Base-by-base conservation (phyloP, 2,329 filamentous ascomycete genomes). In the Aspergillus sp. region DNA sequence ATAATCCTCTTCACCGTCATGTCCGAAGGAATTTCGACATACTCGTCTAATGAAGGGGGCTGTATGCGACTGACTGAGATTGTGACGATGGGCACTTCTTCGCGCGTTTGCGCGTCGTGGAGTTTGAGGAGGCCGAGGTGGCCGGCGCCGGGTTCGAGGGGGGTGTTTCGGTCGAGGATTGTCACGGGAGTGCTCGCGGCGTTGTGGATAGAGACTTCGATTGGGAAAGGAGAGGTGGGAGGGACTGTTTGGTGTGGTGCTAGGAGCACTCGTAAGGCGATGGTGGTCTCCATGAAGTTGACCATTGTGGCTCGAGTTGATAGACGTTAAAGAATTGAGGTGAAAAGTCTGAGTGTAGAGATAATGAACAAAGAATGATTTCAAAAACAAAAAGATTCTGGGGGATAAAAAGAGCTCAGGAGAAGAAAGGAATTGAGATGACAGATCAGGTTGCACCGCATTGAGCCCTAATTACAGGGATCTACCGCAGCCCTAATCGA, bases 101-200 rank as follows among this genome's bases (percentile, higher is more conserved):
- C 43, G 19, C 55, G 52, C 6, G 49, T 52, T 13, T 52, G 50
- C 27, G 49, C 51, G 44, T 68, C 62, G 30, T 46, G 53, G 5
- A 66, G 46, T 10, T 59, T 47, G 41, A 67, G 67, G 13, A 67
- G 45, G 5, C 63, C 60, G n/a, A 67, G 54, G 5, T 61, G 46
- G 17, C 54, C 54, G 5, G 66, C 66, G 5, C 51, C 53, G 5
- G 57, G 50, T 44, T 71, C 70, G 3, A 72, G 55, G 1, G 67
- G 68, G 4, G 59, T 67, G 3, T 58, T 61, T 68, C 68, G 73
- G 50, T 54, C 60, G 3, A 73, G 54, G 4, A 72, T 39, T 1
- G 62, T 70, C 12, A 69, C 47, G 12, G 61, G 47, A 2, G 55
- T 43, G 4, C 57, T 43, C 0, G 60, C 57, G 1, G 54, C 50